Conservation (phyloP, 768 basidiomycete species). For the Saitozyma sp. region DNA sequence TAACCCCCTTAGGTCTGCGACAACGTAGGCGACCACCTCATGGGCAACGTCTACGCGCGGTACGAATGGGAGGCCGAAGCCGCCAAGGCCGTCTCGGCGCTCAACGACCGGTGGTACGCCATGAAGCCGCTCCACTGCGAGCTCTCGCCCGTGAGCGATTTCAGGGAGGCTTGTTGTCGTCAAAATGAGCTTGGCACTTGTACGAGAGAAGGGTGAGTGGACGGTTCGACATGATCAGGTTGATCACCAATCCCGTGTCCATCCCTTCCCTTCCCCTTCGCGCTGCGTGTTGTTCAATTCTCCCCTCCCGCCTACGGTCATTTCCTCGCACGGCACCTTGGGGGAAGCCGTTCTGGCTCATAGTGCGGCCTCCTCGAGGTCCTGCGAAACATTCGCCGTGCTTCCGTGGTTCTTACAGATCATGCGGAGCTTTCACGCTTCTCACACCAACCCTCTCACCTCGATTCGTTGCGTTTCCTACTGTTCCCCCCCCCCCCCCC, state of each 20-base stretch:
- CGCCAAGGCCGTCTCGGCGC: slow-evolving; percentile 81
- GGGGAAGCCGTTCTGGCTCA: no score
- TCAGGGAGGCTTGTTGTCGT: slow-evolving; percentile 96
- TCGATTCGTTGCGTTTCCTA: no score
- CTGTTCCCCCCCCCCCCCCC: no score
- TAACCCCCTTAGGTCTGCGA: slow-evolving; percentile 65
- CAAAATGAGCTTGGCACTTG: slow-evolving; percentile 99
- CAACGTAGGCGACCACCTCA: slow-evolving; percentile 98
- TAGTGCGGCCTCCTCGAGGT: no score
- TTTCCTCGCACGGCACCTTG: no score
- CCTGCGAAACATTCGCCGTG: no score
- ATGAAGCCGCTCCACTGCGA: slow-evolving; percentile 96
- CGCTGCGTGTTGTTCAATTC: no score
- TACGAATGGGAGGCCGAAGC: slow-evolving; percentile 99
- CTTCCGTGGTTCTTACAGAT: no score
- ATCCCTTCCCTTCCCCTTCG: no score
- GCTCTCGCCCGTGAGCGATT: slow-evolving; percentile 96
- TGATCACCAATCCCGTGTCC: background rate
- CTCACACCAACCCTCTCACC: no score
- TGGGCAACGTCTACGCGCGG: slow-evolving; percentile 95
- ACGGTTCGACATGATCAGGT: background rate
- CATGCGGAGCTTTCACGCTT: no score
- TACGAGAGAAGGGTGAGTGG: slow-evolving; percentile 69
- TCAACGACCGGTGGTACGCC: slow-evolving; percentile 98
- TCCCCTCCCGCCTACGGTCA: no score